Evolutionary conservation across 306 rosid genomes (phyloP).

Genomic region (Dryas alaskensis): DNA sequence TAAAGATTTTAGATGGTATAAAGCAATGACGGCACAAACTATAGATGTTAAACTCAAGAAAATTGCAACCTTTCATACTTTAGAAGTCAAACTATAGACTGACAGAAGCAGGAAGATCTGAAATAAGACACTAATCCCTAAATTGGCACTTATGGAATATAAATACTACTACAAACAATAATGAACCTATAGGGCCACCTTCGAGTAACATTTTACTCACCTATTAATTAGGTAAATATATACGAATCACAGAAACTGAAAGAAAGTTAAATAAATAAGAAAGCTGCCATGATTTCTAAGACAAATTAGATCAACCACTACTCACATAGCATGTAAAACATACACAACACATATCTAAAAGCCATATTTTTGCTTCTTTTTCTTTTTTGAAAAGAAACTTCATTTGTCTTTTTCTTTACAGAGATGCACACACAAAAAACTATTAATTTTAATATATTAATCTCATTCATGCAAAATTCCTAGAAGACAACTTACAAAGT

Average conservation of each 20-base stretch:
- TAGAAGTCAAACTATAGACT: not conserved
- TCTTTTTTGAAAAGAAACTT: not conserved
- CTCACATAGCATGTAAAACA: not conserved
- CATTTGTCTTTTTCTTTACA: not conserved
- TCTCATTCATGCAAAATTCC: not conserved
- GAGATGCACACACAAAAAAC: not conserved
- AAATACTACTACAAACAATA: not conserved
- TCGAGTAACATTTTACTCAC: not conserved
- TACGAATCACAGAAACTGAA: not conserved
- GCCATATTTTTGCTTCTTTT: not conserved
- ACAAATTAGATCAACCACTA: not conserved
- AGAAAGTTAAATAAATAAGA: not conserved
- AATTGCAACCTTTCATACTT: not conserved
- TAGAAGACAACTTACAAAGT: not conserved
- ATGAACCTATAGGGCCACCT: not conserved
- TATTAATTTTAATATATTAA: not conserved
- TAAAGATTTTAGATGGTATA: not conserved
- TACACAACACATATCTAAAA: not conserved
- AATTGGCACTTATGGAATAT: not conserved
- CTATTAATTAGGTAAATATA: not conserved
- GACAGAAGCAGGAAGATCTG: not conserved
- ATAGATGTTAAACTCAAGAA: not conserved
- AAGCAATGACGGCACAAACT: not conserved
- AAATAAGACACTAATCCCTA: not conserved
- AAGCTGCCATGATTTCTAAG: not conserved